Conservation (phyloP, 2,329 filamentous ascomycete genomes). For the Aspergillus sp. region DNA sequence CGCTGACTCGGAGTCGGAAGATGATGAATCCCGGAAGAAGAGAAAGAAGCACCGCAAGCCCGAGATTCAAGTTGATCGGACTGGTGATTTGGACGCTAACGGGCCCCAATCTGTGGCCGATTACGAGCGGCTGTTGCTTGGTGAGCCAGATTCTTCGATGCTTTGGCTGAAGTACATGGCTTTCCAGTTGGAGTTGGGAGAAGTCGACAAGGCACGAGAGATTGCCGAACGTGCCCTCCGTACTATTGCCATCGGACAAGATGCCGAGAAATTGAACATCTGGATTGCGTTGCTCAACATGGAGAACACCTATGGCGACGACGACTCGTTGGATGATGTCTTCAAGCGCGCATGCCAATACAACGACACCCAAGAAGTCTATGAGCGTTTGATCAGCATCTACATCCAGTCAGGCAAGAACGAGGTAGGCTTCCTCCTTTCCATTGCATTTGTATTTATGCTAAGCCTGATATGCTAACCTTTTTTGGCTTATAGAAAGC, state of each 20-base stretch:
- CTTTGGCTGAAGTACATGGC: slow-evolving; percentile 98
- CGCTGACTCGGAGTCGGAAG: slow-evolving; percentile 52
- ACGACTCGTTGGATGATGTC: slow-evolving; percentile 76
- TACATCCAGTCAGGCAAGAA: slow-evolving; percentile 89
- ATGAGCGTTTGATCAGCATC: slow-evolving; percentile 87
- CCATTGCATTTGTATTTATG: too few species aligned
- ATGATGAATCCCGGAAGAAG: slow-evolving; percentile 51
- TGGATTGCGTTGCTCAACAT: slow-evolving; percentile 95
- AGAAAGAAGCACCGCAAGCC: slow-evolving; percentile 75
- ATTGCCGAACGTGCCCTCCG: slow-evolving; percentile 87
- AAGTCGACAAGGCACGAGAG: slow-evolving; percentile 82
- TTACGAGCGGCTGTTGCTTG: slow-evolving; percentile 88
- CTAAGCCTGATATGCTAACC: slow-evolving; percentile 20
- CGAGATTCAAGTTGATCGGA: slow-evolving; percentile 81
- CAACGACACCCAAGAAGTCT: slow-evolving; percentile 86
- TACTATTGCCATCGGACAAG: slow-evolving; percentile 87
- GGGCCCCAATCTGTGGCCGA: slow-evolving; percentile 88
- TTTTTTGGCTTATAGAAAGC: slow-evolving; percentile 64
- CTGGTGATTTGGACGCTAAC: slow-evolving; percentile 83
- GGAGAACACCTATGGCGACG: slow-evolving; percentile 84
- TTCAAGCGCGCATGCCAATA: slow-evolving; percentile 93
- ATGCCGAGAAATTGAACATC: slow-evolving; percentile 89
- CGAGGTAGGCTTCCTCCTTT: slow-evolving; percentile 58
- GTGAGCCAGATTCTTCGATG: slow-evolving; percentile 87
- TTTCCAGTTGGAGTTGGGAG: slow-evolving; percentile 91